Evolutionary conservation across 805 yeast species (phyloP).

Genomic region (Candida succiphila): DNA sequence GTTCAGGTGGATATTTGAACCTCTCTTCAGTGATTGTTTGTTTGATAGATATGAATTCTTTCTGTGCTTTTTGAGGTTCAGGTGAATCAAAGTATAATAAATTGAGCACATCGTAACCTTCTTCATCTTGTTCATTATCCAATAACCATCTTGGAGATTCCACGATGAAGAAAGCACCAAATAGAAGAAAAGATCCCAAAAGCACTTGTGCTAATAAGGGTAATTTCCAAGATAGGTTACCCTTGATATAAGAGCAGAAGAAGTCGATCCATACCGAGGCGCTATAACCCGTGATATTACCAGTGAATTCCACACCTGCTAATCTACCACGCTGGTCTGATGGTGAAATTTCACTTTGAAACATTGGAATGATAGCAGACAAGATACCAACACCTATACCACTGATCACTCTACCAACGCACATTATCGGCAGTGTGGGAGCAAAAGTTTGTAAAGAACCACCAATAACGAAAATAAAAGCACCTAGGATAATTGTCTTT

Average conservation of each 20-base stretch:
- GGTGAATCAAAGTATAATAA: constrained; percentile 21
- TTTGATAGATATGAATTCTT: constrained; percentile 39
- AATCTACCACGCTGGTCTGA: constrained; percentile 77
- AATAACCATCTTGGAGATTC: constrained; percentile 87
- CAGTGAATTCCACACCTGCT: constrained; percentile 83
- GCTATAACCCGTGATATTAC: constrained; percentile 74
- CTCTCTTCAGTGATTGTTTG: constrained; percentile 28
- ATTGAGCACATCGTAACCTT: constrained; percentile 31
- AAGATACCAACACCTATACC: constrained; percentile 86
- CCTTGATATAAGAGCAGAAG: constrained; percentile 52
- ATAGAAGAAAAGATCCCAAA: constrained; percentile 52
- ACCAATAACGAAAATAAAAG: constrained; percentile 64
- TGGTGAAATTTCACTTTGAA: constrained; percentile 84
- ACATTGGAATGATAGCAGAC: constrained; percentile 78
- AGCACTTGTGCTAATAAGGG: constrained; percentile 70
- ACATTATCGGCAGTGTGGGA: constrained; percentile 40
- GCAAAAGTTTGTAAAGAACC: constrained; percentile 65
- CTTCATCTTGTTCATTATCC: constrained; percentile 58
- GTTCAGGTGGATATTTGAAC: constrained; percentile 25
- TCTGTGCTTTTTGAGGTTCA: constrained; percentile 16
- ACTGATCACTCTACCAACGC: constrained; percentile 66
- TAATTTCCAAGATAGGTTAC: constrained; percentile 63
- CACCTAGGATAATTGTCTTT: constrained; percentile 65
- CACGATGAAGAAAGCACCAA: constrained; percentile 71
- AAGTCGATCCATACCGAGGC: constrained; percentile 85